Base-by-base conservation (phyloP, 164 flowering plant genomes). In the Kingdonia uniflora region DNA sequence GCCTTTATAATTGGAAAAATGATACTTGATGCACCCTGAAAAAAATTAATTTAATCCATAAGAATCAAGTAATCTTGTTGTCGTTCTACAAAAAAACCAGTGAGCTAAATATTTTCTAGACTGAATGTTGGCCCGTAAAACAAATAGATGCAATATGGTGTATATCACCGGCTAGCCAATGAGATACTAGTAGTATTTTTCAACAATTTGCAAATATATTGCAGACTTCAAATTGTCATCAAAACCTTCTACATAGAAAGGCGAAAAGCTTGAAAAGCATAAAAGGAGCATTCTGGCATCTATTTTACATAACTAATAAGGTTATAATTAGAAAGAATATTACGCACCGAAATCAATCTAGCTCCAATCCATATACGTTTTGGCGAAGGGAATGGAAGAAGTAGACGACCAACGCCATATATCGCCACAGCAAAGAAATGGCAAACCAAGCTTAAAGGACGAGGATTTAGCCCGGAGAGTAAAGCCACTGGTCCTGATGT, bases 391-490 rank as follows among this genome's bases (percentile, higher is more conserved):
- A 87, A 87, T 42, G 96, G 97, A 24, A 87, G 49, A 22, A 87
- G 45, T 40, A 91, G 47, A n/a, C 97, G 84, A 17, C 95, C 92
- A 69, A 87, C 96, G 25, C 92, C 96, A 68, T 64, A 91, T 19
- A 91, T 54, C 22, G 96, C 96, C 53, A 91, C 96, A n/a, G 96
- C 89, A 65, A 90, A 90, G 78, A 91, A 91, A 64, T 91, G 97
- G 58, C 72, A 61, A 62, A 91, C 95, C 73, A 90, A 76, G 67
- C 80, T 85, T 66, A 87, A 41, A 11, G 97, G 97, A 2, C 91
- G 84, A 45, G 96, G 96, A 54, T 90, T 90, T 38, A 90, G 65
- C 24, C 97, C 96, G 0, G 96, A 90, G 33, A 90, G 91, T 51
- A 90, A 58, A 64, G 97, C 80, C 12, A 86, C 69, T 13, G 95